Evolutionary conservation across 2,329 filamentous ascomycete genomes (phyloP).

Genomic region (Passalora sequoiae): DNA sequence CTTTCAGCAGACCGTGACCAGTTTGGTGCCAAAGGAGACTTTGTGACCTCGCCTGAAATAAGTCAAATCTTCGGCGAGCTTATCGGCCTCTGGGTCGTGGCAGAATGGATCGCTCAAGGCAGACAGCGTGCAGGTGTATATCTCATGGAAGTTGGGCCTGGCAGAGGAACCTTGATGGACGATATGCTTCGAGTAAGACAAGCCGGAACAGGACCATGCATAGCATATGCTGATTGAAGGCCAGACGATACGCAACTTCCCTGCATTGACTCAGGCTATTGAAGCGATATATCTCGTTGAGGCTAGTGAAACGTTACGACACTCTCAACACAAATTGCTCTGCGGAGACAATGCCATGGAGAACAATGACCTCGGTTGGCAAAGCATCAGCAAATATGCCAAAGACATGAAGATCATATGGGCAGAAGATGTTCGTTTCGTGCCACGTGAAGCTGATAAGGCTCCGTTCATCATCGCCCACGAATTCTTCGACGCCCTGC

Average conservation of each 20-base stretch:
- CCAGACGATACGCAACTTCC: slow-evolving; percentile 80
- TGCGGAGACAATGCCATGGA: slow-evolving; percentile 67
- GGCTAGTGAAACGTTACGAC: slow-evolving; percentile 73
- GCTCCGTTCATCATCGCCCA: slow-evolving; percentile 93
- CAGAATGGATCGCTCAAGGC: slow-evolving; percentile 94
- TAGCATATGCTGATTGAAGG: slow-evolving; percentile 15
- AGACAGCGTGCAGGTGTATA: slow-evolving; percentile 68
- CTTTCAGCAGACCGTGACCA: slow-evolving; percentile 68
- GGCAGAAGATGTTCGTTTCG: slow-evolving; percentile 82
- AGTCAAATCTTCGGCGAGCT: slow-evolving; percentile 96
- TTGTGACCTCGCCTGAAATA: slow-evolving; percentile 95
- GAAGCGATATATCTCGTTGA: slow-evolving; percentile 92
- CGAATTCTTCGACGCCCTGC: slow-evolving; percentile 97
- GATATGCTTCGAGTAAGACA: slow-evolving; percentile 76
- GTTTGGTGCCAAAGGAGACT: slow-evolving; percentile 90
- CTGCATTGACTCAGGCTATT: slow-evolving; percentile 67
- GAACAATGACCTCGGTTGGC: slow-evolving; percentile 67
- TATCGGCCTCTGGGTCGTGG: slow-evolving; percentile 87
- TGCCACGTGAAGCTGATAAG: slow-evolving; percentile 62
- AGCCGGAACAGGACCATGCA: not conserved
- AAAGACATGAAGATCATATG: slow-evolving; percentile 69
- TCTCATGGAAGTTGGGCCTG: slow-evolving; percentile 89
- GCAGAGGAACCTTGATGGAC: slow-evolving; percentile 92
- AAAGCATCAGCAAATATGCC: slow-evolving; percentile 70
- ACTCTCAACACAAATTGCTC: slow-evolving; percentile 73